A percentile compares a stretch with the other conserved stretches of the same genome.
Conservation (phyloP, 140 eudicot genomes). For the Erigeron philadelphicus region DNA sequence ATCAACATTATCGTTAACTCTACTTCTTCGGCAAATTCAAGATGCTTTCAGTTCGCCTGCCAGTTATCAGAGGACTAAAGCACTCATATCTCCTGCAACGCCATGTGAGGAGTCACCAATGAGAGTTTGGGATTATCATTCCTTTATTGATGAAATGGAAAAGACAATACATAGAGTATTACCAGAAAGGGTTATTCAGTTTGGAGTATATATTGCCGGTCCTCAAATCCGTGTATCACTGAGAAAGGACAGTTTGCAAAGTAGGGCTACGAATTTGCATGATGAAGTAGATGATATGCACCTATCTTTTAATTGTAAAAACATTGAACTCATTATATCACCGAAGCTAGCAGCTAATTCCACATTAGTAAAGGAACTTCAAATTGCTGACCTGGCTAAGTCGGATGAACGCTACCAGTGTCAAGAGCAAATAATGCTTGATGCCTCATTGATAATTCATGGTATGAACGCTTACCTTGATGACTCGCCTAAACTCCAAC, state of each 20-base stretch:
- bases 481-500: conserved; percentile 35
- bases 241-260: conserved; percentile 34
- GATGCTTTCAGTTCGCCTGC: conserved; percentile 29
- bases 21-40: conserved; percentile 47
- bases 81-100: conserved; percentile 28
- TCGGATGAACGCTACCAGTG: conserved; percentile 34
- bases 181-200: conserved; percentile 59
- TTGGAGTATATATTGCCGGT: conserved; percentile 61
- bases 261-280: conserved; percentile 15
- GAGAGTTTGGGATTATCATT: conserved; percentile 37
- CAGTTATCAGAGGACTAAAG: conserved; percentile 17
- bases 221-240: conserved; percentile 51
- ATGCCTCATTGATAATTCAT: conserved; percentile 40
- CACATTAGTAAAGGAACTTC: conserved; percentile 34
- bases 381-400: conserved; percentile 22
- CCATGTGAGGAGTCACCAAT: conserved; percentile 22
- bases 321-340: conserved; percentile 53
- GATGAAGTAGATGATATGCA: conserved; percentile 25
- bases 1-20: conserved; percentile 37
- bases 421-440: conserved; percentile 39
- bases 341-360: conserved; percentile 44
- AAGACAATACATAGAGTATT: conserved; percentile 39
- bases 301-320: conserved; percentile 42
- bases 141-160: conserved; percentile 36
- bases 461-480: conserved; percentile 57